Conservation (phyloP, 805 yeast species). For the Monosporozyma aerobia region DNA sequence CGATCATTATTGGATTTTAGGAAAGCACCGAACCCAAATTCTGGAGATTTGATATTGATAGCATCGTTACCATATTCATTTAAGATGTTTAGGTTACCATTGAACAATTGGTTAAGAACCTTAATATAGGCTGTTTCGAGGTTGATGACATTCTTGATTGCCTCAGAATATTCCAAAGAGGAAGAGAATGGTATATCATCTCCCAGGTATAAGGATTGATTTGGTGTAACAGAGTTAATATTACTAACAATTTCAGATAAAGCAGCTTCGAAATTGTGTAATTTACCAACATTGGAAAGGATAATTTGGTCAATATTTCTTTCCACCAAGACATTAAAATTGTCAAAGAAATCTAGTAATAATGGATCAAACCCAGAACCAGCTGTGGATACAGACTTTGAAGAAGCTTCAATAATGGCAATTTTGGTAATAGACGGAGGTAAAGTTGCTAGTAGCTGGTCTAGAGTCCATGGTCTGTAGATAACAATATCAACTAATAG, state of each 20-base stretch:
- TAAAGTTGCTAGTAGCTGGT: slow-evolving; percentile 39
- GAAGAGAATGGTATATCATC: slow-evolving; percentile 3
- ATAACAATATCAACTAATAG: slow-evolving; percentile 42
- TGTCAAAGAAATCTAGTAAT: slow-evolving; percentile 64
- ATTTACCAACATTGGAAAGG: slow-evolving; percentile 38
- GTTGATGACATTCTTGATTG: slow-evolving; percentile 37
- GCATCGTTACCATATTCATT: slow-evolving; percentile 44
- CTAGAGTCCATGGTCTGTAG: slow-evolving; percentile 64
- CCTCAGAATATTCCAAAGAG: not conserved
- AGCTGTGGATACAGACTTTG: slow-evolving; percentile 4
- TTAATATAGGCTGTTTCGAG: slow-evolving; percentile 72
- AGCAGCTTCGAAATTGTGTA: slow-evolving; percentile 27
- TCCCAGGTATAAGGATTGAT: slow-evolving; percentile 59
- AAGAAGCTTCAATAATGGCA: slow-evolving; percentile 57
- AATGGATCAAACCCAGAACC: slow-evolving; percentile 55
- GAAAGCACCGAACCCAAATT: slow-evolving; percentile 76
- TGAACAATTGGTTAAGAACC: slow-evolving; percentile 60
- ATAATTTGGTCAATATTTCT: slow-evolving; percentile 43
- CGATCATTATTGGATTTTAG: slow-evolving; percentile 48
- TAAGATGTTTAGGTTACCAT: slow-evolving; percentile 44
- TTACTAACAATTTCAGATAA: slow-evolving; percentile 42
- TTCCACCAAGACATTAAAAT: slow-evolving; percentile 38
- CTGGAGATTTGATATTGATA: slow-evolving; percentile 57
- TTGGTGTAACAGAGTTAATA: slow-evolving; percentile 43
- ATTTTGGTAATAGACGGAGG: slow-evolving; percentile 50